Conservation (phyloP, 1,284 basidiomycete genomes). For the Rhizopogon hawkerae region DNA sequence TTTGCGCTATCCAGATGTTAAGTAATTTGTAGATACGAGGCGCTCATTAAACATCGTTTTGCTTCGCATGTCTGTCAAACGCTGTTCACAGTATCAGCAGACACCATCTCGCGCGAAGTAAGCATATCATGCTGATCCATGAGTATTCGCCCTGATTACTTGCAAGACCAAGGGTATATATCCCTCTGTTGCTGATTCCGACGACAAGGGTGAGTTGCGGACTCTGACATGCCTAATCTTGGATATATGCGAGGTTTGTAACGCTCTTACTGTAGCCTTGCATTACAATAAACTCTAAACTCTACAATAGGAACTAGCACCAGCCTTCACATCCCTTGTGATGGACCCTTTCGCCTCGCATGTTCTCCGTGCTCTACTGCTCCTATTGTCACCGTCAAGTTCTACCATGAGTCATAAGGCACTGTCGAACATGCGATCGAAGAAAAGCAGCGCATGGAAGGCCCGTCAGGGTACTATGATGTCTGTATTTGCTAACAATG, state of each 20-base stretch:
- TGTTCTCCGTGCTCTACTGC: conserved; percentile 70
- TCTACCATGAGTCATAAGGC: conserved; percentile 17
- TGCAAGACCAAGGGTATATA: conserved; percentile 54
- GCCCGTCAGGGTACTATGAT: conserved; percentile 66
- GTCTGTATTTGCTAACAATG: conserved; percentile 52
- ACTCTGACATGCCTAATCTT: conserved; percentile 63
- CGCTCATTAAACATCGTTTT: conserved; percentile 72
- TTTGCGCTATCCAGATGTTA: conserved; percentile 5
- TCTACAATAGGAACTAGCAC: conserved; percentile 54
- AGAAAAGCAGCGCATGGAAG: conserved; percentile 72
- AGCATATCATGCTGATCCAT: neutral
- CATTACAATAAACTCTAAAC: conserved; percentile 5
- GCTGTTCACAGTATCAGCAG: conserved; percentile 62
- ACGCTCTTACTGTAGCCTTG: conserved; percentile 7
- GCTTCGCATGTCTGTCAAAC: conserved; percentile 93
- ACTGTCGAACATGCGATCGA: conserved; percentile 51
- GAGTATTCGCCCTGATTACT: conserved; percentile 1
- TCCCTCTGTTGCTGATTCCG: conserved; percentile 41
- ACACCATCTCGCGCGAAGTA: conserved; percentile 79
- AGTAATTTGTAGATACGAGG: conserved; percentile 44
- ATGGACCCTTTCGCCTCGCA: conserved; percentile 85
- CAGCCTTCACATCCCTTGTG: conserved; percentile 54
- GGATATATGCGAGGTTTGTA: conserved; percentile 55
- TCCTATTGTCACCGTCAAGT: conserved; percentile 47
- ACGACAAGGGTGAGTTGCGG: conserved; percentile 59